Evolutionary conservation across 2,329 filamentous ascomycete species (phyloP), one percentile per base, ranked within the genome.

Genomic region (Colletotrichum tamarilloi): DNA sequence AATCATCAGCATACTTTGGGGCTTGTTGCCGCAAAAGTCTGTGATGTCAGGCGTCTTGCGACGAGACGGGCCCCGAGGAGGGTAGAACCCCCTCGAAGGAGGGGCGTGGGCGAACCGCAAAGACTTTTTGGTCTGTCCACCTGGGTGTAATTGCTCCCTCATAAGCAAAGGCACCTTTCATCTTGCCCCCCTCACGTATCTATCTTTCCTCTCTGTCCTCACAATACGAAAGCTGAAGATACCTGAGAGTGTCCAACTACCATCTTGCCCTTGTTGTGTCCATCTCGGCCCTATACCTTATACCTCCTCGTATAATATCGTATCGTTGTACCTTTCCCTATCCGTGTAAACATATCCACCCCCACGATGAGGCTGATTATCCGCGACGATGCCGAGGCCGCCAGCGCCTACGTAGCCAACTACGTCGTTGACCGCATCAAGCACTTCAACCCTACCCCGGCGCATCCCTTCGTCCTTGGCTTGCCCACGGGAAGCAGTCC

Each of bases 361-460:
- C 68, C 74, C 81, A 85, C 77, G 78, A 97, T 94, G 94, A 92
- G 94, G 85, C 90, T 97, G 79, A 95, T 97, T 83, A 93, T 97
- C 80, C 90, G 93, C 81, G 92, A 95, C 81, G 88, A 94, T 79
- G 87, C 92, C 77, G 82, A 87, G 67, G 85, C 88, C 75, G 93
- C 93, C 69, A 94, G 93, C 79, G 87, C 88, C 77, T 95, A 95
- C 82, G 93, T 95, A 76, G 93, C 94, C 74, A 92, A 94, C 82
- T 95, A 96, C 83, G 92, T 97, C 78, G 91, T 95, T 83, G 92
- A 93, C 78, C 92, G 94, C 77, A 96, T 97, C 86, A 93, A 92
- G 78, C 85, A 90, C 74, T 97, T 95, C 83, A 88, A 89, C 62
- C 94, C 94, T 49, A 93, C 92, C 5, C 85, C 92, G 60, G 85